Percentiles rank a stretch among this genome's conserved stretches.
These are phyloP conservation scores for Nadsonia fulvescens DNA, from an alignment of 805 yeast genomes.

Conservation along the genomic window DNA sequence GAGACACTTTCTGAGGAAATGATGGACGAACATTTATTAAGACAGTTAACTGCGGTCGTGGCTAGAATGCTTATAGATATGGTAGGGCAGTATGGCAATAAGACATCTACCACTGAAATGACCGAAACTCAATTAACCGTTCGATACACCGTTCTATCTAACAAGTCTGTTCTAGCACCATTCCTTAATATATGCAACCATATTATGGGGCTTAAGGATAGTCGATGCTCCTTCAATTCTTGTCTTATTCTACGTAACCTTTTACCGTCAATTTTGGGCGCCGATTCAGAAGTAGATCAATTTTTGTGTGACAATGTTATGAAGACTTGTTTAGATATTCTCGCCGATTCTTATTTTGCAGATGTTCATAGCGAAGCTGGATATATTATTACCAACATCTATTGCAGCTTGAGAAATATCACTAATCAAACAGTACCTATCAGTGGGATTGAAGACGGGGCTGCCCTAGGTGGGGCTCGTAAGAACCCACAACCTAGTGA, in stretches of 20 bases:
- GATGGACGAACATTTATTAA: slow-evolving; percentile 88
- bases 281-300: slow-evolving; percentile 59
- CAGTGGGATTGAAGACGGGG: no score
- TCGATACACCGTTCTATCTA: slow-evolving; percentile 45
- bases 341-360: slow-evolving; percentile 56
- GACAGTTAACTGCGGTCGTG: slow-evolving; percentile 86
- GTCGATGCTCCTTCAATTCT: slow-evolving; percentile 83
- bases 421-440: no score
- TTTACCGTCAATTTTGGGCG: slow-evolving; percentile 46
- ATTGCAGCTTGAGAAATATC: slow-evolving; percentile 33
- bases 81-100: slow-evolving; percentile 52
- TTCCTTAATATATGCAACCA: slow-evolving; percentile 59
- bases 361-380: slow-evolving; percentile 89
- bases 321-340: slow-evolving; percentile 46
- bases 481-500: slow-evolving; percentile 54
- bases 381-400: slow-evolving; percentile 66
- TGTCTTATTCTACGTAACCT: slow-evolving; percentile 63
- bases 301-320: slow-evolving; percentile 48
- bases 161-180: slow-evolving; percentile 56
- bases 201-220: slow-evolving; percentile 67
- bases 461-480: no score
- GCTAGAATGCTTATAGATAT: slow-evolving; percentile 75
- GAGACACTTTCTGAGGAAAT: slow-evolving; percentile 87
- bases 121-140: slow-evolving; percentile 24
- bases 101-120: slow-evolving; percentile 3